phyloP scores from a whole-genome alignment of 1,284 basidiomycete genomes.

The Cutaneotrichosporon cavernicola region DNA sequence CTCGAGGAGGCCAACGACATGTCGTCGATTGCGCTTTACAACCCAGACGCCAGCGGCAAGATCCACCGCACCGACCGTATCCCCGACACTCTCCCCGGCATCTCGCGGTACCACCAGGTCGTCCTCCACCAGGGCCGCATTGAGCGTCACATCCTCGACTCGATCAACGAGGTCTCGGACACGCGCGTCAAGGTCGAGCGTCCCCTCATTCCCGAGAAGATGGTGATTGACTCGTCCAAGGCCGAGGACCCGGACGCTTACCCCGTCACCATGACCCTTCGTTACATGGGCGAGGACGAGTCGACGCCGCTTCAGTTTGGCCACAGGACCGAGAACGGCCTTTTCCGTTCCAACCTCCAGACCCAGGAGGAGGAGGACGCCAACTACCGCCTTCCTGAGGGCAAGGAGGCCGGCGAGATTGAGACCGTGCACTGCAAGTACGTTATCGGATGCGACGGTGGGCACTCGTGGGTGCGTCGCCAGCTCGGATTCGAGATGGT shows the following conservation, averaged over 20 bases:
- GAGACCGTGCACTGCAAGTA: conserved; percentile 32
- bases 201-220: conserved; percentile 21
- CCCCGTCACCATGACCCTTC: conserved; percentile 19
- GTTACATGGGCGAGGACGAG: conserved; percentile 22
- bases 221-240: conserved; percentile 17
- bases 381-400: conserved; percentile 18
- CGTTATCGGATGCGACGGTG: conserved; percentile 34
- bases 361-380: conserved; percentile 21
- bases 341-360: conserved; percentile 19
- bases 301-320: conserved; percentile 18
- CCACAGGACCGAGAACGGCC: conserved; percentile 21
- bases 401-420: conserved; percentile 16
- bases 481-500: conserved; percentile 23
- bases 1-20: conserved; percentile 17
- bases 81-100: conserved; percentile 20
- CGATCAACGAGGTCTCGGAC: conserved; percentile 19
- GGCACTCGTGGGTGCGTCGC: conserved; percentile 30
- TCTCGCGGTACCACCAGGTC: conserved; percentile 19
- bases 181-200: conserved; percentile 20
- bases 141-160: conserved; percentile 24
- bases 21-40: conserved; percentile 18
- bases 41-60: conserved; percentile 19
- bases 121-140: conserved; percentile 23
- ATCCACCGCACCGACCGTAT: conserved; percentile 22
- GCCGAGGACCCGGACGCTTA: conserved; percentile 21